Evolutionary conservation across 179 eudicot genomes (phyloP), one percentile per base, ranked within the genome.

Genomic region (Camellia oleifera): DNA sequence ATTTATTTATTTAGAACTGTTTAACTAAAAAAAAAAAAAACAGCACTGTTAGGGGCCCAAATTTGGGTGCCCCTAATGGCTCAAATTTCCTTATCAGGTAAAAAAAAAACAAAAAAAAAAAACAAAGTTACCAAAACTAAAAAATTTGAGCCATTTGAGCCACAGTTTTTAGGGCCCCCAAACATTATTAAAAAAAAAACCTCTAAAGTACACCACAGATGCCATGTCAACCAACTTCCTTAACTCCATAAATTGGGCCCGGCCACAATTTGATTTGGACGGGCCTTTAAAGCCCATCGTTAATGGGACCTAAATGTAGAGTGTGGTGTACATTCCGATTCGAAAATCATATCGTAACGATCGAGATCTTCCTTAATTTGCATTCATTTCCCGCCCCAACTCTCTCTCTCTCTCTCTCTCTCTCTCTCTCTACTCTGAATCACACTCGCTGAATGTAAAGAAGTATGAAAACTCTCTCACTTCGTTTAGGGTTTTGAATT

Each of bases 351-450:
- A 77, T 40, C 40, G 54, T 54, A 77, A 77, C 74, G 74, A 10
- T 13, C 74, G 4, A 17, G 4, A 7, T 14, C 46, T 42, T 18
- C 44, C 79, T 84, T 11, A 58, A 81, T 86, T 83, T 80, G 77
- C 70, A 71, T 81, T 48, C 76, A 72, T 73, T 82, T 85, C 81
- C 85, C 85, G 85, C 85, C 63, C 67, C 23, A 69, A 61, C 79
- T 68, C 64, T 44, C 69, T 60, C 81, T 13, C 75, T 53, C 67
- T 40, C 76, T 44, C 73, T 68, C 54, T 18, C 45, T 7, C 44
- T 40, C 60, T 23, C 44, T 40, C 60, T 23, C 76, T 1, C 62
- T 23, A 15, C 40, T 17, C 23, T 61, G 65, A 15, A n/a, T 61
- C 23, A n/a, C 40, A 32, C 40, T 32, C 40, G 40, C 23, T 61